Base-by-base conservation (phyloP, 2,329 filamentous ascomycete species). In the Venturia asperata region DNA sequence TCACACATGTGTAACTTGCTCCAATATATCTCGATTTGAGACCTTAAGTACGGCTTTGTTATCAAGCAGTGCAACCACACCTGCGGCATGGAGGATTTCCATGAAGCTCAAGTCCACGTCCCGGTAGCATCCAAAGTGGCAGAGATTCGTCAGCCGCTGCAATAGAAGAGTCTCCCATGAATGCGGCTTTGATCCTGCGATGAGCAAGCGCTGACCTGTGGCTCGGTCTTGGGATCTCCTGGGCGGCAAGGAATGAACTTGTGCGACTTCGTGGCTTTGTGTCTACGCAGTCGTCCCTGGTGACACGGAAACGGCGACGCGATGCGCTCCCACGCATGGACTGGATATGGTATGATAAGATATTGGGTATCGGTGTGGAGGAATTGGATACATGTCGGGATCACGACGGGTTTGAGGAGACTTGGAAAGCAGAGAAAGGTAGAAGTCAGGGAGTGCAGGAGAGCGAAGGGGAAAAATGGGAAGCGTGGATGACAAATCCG, bases 21-120 rank as follows among this genome's bases (percentile, higher is more conserved):
- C 13, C 13, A 21, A 21, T 52, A 21, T 17, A 17, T 52, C 24
- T 49, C 11, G n/a, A 13, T 49, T 49, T n/a, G 24, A n/a, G 19
- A 49, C n/a, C 21, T 27, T 52, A 9, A 5, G 47, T 52, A 21
- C 21, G 21, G 24, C 47, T 27, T 52, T 52, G 24, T 11, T 27
- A 52, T 27, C 45, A 49, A 52, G 47, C 47, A 52, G 47, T 52
- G 47, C 47, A 52, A 52, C 47, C 47, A 52, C 47, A 21, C 21
- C n/a, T 21, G 21, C 15, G 11, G 9, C 47, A 52, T 30, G 21
- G 47, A 27, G 21, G 11, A 21, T 15, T 27, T 21, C 19, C n/a
- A 4, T 21, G 6, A 21, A 10, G 21, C 9, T 24, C 24, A 7
- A 11, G n/a, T 11, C 9, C 10, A 24, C n/a, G n/a, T 49, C n/a